Conservation (phyloP, 2,329 filamentous ascomycete genomes). For the Colletotrichum tabaci region DNA sequence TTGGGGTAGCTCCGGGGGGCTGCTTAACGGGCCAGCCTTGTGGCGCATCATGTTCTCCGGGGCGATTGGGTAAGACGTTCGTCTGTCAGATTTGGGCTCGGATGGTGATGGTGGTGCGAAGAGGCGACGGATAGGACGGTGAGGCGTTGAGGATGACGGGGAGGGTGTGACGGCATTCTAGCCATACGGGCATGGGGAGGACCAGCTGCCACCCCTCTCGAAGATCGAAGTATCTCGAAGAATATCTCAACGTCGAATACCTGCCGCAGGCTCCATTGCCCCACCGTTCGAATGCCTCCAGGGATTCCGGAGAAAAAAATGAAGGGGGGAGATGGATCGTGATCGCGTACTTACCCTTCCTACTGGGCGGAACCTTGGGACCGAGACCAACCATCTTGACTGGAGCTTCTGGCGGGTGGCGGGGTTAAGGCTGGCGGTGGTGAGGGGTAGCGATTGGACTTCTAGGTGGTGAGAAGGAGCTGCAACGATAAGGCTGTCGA, state of each 20-base stretch:
- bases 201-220: conserved; percentile 16
- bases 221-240: conserved; percentile 24
- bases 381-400: conserved; percentile 67
- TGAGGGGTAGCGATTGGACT: conserved; percentile 38
- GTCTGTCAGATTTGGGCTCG: conserved; percentile 7
- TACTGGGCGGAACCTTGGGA: conserved; percentile 65
- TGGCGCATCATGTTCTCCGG: conserved; percentile 27
- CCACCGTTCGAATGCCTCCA: conserved; percentile 3
- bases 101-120: conserved; percentile 25
- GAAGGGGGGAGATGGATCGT: conserved; percentile 38
- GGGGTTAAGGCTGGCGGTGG: conserved; percentile 47
- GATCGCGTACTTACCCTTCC: conserved; percentile 75
- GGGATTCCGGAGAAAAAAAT: conserved; percentile 13
- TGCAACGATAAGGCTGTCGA: conserved; percentile 5
- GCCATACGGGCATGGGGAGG: conserved; percentile 14
- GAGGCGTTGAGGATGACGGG: conserved; percentile 37
- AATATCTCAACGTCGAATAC: conserved; percentile 16
- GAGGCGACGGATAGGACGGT: conserved; percentile 14
- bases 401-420: conserved; percentile 45
- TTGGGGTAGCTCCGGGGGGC: conserved; percentile 32
- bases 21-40: conserved; percentile 29
- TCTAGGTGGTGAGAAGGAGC: conserved; percentile 6
- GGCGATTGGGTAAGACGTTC: conserved; percentile 7
- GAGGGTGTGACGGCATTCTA: conserved; percentile 31
- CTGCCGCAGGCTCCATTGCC: conserved; percentile 13